Conservation (phyloP, 805 yeast genomes). For the Hanseniaspora mollemarum region DNA sequence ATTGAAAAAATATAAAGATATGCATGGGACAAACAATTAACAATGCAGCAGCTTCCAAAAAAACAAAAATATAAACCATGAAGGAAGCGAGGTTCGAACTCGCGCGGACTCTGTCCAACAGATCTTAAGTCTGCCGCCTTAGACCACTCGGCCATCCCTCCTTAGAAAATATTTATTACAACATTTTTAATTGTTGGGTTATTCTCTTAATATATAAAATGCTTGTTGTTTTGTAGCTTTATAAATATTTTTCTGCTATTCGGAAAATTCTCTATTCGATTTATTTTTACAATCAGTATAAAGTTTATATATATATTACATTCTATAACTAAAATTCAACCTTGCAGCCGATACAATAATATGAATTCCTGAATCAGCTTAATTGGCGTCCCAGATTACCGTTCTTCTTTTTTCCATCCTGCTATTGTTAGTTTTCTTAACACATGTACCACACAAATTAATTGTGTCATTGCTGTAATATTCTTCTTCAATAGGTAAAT, state of each 20-base stretch:
- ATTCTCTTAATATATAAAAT: not conserved
- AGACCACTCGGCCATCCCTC: conserved; percentile 30
- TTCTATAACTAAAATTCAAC: too few relatives aligned
- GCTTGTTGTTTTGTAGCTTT: not conserved
- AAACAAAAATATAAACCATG: conserved; percentile 20
- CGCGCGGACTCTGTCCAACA: conserved; percentile 29
- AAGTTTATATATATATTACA: too few relatives aligned
- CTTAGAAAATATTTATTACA: conserved; percentile 14
- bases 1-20: too few relatives aligned
- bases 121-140: conserved; percentile 30
- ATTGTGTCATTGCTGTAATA: conserved; percentile 11
- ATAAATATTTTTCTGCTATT: too few relatives aligned
- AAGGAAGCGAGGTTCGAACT: conserved; percentile 32
- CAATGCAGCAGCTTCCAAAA: conserved; percentile 2
- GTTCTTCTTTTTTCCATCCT: conserved; percentile 16
- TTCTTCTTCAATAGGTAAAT: conserved; percentile 3
- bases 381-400: conserved; percentile 13
- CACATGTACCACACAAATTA: conserved; percentile 11
- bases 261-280: too few relatives aligned
- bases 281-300: too few relatives aligned
- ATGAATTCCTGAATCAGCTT: too few relatives aligned
- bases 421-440: not conserved
- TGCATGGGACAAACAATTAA: too few relatives aligned
- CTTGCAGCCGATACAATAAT: too few relatives aligned
- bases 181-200: not conserved